Conservation (phyloP, 306 rosid species). For the Rubus idaeus region DNA sequence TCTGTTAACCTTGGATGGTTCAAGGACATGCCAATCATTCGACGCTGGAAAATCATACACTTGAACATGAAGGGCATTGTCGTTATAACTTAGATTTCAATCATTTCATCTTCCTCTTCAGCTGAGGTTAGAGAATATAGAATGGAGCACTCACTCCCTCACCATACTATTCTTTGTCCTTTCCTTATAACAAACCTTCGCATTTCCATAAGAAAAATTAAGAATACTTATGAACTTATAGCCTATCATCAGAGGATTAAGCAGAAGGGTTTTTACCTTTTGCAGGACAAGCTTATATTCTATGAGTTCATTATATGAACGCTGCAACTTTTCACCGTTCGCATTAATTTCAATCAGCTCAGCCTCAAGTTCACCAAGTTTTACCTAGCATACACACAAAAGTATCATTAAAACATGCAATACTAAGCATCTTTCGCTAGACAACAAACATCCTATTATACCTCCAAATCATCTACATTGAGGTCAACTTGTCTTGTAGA, state of each 20-base stretch:
- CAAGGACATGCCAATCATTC: not conserved
- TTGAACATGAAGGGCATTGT: not conserved
- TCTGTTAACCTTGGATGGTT: not conserved
- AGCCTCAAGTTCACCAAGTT: slow-evolving; percentile 85
- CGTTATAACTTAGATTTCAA: not conserved
- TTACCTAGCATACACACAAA: slow-evolving; percentile 52
- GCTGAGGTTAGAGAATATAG: not conserved
- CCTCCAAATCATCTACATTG: slow-evolving; percentile 85
- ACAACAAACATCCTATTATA: slow-evolving; percentile 24
- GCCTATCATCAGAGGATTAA: not conserved
- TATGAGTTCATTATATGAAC: slow-evolving; percentile 78
- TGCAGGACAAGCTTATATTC: slow-evolving; percentile 90
- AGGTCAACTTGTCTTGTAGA: slow-evolving; percentile 40
- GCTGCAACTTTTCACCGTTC: slow-evolving; percentile 88
- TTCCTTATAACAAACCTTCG: not conserved
- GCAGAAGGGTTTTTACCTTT: slow-evolving; percentile 54
- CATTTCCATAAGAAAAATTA: not conserved
- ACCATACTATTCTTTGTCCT: not conserved
- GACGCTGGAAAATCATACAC: not conserved
- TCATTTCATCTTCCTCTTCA: not conserved
- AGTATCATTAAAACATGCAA: slow-evolving; percentile 8
- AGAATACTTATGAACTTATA: not conserved
- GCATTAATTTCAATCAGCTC: slow-evolving; percentile 89
- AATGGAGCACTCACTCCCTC: not conserved
- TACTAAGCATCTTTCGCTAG: not conserved